Evolutionary conservation across 257 asterid genomes (phyloP).

Genomic region (Petunia secreta): DNA sequence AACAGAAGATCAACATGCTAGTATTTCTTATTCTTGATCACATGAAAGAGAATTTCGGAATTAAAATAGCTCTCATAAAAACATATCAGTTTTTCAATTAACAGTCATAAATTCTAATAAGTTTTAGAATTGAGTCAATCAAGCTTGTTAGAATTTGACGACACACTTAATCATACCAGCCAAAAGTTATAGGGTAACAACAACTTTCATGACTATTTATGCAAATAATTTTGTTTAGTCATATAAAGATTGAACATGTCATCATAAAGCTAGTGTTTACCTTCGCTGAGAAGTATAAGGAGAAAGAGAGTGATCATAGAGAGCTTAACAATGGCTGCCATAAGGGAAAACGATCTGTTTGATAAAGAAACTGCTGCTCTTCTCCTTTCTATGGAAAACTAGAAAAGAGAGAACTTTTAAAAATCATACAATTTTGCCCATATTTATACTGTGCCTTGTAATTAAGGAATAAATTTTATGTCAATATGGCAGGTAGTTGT

Average conservation of each 20-base stretch:
- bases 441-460: not conserved
- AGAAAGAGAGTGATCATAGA: slow-evolving; percentile 2
- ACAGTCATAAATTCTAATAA: not conserved
- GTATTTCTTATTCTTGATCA: not conserved
- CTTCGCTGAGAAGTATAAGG: not conserved
- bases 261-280: not conserved
- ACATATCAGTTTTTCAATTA: too few species aligned
- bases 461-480: not conserved
- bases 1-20: not conserved
- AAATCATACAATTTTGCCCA: not conserved
- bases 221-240: not conserved
- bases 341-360: slow-evolving; percentile 7
- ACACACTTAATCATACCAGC: not conserved
- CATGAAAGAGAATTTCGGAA: not conserved
- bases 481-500: not conserved
- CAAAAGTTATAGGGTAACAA: not conserved
- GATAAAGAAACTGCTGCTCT: not conserved
- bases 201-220: not conserved
- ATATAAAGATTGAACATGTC: not conserved
- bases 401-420: not conserved
- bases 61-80: too few species aligned
- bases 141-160: too few species aligned
- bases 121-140: not conserved
- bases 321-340: slow-evolving; percentile 5
- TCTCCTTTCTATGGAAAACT: not conserved